Evolutionary conservation across 164 flowering plant species (phyloP), one percentile per base, ranked within the genome.

Genomic region (Stephania yunnanensis): DNA sequence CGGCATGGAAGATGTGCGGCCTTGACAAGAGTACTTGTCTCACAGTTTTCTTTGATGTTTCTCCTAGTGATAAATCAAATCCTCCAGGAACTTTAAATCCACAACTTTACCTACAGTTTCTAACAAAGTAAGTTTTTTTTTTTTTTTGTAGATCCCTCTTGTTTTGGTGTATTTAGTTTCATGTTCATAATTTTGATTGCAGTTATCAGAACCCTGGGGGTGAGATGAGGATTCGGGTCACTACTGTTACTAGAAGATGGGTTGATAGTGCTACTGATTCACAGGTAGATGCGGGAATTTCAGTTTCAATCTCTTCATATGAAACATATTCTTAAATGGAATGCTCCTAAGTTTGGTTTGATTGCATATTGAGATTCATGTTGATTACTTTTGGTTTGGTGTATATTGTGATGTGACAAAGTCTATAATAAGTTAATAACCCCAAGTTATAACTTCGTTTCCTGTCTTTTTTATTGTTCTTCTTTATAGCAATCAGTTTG

Each of bases 1-100:
- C 92, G 13, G 83, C 91, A 25, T 95, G 99, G 99, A 95, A 92
- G 83, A 80, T 95, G 91, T 95, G 99, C 84, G 96, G 99, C 76
- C 90, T 95, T 72, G 99, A 93, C 78, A 92, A 87, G 81, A 90
- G 85, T 77, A 93, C 96, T 73, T 91, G 95, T 80, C 85, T 95
- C 80, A 92, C 98, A 12, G 97, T 91, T 22, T 87, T 90, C 78
- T 94, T 94, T 77, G 98, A 94, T 81, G 84, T 94, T 75, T 87
- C 98, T 75, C 85, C 97, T 7, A 87, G 89, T 76, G 98, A 92
- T 20, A 76, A 80, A 66, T 87, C 94, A 72, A 86, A 78, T 78
- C 74, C 92, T 74, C 87, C 90, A 13, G 95, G 85, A 73, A 55
- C 82, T 65, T 65, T 76, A 68, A 90, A 87, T 84, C 90, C 89